phyloP scores from a whole-genome alignment of 2,329 filamentous ascomycete species.

The Chaetomium sp. region DNA sequence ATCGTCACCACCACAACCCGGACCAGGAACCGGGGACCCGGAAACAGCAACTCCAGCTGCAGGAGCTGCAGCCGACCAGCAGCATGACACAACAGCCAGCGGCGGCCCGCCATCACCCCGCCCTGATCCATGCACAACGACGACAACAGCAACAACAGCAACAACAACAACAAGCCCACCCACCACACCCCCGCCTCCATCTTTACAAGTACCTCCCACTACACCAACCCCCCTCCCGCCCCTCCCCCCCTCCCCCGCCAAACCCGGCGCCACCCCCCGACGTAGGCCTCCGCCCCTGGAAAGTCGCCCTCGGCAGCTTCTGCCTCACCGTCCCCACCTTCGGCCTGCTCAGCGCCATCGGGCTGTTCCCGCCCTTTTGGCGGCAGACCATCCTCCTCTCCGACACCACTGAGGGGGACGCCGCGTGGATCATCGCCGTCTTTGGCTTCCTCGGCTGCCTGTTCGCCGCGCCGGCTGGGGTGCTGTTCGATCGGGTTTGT shows the following conservation, averaged over 20 bases:
- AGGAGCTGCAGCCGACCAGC: background rate
- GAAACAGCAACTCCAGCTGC: slow-evolving; percentile 7
- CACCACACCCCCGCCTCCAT: background rate
- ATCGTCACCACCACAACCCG: background rate
- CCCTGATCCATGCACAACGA: background rate
- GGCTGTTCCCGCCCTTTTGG: slow-evolving; percentile 39
- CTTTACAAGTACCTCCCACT: no score
- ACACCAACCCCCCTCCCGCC: no score
- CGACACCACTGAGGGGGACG: slow-evolving; percentile 26
- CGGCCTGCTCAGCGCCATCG: slow-evolving; percentile 37
- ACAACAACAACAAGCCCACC: background rate
- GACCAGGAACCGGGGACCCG: slow-evolving; percentile 20
- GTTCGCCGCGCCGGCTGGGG: slow-evolving; percentile 32
- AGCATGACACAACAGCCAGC: background rate
- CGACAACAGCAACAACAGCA: background rate
- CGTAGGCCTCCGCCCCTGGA: slow-evolving; percentile 26
- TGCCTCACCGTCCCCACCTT: slow-evolving; percentile 35
- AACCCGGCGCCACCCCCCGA: background rate
- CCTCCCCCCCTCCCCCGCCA: no score
- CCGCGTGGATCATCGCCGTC: slow-evolving; percentile 39
- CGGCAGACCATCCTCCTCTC: slow-evolving; percentile 34
- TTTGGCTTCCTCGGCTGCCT: slow-evolving; percentile 38
- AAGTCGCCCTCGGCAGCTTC: slow-evolving; percentile 33
- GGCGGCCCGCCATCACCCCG: background rate
- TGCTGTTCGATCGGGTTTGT: slow-evolving; percentile 35